Conservation (phyloP, 805 yeast genomes). For the Yamadazyma takamatsuzukensis region DNA sequence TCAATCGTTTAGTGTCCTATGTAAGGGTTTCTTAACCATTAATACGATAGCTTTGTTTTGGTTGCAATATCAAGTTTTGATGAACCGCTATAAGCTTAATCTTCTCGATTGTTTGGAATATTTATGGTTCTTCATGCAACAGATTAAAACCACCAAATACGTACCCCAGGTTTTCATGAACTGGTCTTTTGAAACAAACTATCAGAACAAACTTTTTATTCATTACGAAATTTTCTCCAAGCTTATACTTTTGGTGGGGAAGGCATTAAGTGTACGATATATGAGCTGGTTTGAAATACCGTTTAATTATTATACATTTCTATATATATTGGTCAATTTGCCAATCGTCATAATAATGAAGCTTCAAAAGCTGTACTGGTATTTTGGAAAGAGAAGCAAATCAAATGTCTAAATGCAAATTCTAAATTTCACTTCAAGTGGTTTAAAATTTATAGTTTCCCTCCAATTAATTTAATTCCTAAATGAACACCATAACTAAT, state of each 20-base stretch:
- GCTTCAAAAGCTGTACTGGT: conserved; percentile 4
- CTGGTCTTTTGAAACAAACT: conserved; percentile 29
- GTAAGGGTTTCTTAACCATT: background rate
- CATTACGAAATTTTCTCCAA: conserved; percentile 6
- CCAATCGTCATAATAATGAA: conserved; percentile 6
- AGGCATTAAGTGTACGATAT: conserved; percentile 2
- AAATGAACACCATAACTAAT: conserved; percentile 61
- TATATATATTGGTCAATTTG: conserved; percentile 4
- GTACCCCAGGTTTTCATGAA: conserved; percentile 42
- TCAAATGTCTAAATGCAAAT: background rate
- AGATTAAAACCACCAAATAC: conserved; percentile 20
- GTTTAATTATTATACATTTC: conserved; percentile 13
- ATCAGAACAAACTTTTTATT: conserved; percentile 10
- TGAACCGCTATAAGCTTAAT: conserved; percentile 4
- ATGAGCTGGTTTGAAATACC: conserved; percentile 18
- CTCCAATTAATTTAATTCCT: conserved; percentile 63
- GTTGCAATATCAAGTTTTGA: conserved; percentile 8
- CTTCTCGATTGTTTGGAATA: conserved; percentile 40
- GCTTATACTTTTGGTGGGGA: conserved; percentile 7
- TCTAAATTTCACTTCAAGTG: background rate
- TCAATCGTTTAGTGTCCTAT: conserved; percentile 6
- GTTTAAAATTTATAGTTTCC: conserved; percentile 32
- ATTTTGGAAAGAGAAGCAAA: background rate
- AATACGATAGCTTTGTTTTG: conserved; percentile 1
- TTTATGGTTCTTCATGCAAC: conserved; percentile 33